A percentile compares a stretch with the other conserved stretches of the same genome.
Evolutionary conservation across 441 rosid genomes (phyloP).

Genomic region (Omphalea diandra): DNA sequence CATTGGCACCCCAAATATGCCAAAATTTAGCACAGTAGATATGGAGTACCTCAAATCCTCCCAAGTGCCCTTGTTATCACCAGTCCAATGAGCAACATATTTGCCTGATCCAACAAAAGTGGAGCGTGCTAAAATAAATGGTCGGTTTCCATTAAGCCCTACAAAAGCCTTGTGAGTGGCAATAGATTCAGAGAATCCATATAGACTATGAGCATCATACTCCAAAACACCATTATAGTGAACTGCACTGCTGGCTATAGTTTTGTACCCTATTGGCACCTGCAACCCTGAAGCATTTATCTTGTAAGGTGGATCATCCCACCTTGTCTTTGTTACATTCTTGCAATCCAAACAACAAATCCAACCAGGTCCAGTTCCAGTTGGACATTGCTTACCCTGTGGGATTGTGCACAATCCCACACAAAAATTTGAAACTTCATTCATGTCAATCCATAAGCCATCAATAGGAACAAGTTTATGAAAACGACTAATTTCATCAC

Average conservation of each 20-base stretch:
- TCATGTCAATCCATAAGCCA: constrained; percentile 98
- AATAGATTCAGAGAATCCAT: constrained; percentile 83
- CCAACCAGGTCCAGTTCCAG: constrained; percentile 90
- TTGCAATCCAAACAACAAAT: constrained; percentile 97
- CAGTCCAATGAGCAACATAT: constrained; percentile 96
- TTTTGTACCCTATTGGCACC: constrained; percentile 78
- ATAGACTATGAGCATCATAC: constrained; percentile 90
- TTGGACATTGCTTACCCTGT: constrained; percentile 61
- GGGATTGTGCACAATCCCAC: constrained; percentile 79
- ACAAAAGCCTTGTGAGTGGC: constrained; percentile 89
- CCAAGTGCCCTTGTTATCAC: constrained; percentile 96
- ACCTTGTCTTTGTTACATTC: constrained; percentile 75
- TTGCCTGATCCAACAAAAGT: constrained; percentile 91
- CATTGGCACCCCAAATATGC: constrained; percentile 95
- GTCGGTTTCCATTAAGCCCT: constrained; percentile 78
- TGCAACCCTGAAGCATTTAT: constrained; percentile 79
- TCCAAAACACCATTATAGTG: constrained; percentile 91
- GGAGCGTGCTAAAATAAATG: constrained; percentile 83
- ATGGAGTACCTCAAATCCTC: constrained; percentile 80
- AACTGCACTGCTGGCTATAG: constrained; percentile 88
- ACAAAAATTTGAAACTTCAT: constrained; percentile 91
- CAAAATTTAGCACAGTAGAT: constrained; percentile 85
- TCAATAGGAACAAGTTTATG: constrained; percentile 87
- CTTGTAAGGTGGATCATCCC: constrained; percentile 98
- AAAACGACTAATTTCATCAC: constrained; percentile 82